Conservation (phyloP, 805 yeast genomes). For the Debaryomyces hansenii region DNA sequence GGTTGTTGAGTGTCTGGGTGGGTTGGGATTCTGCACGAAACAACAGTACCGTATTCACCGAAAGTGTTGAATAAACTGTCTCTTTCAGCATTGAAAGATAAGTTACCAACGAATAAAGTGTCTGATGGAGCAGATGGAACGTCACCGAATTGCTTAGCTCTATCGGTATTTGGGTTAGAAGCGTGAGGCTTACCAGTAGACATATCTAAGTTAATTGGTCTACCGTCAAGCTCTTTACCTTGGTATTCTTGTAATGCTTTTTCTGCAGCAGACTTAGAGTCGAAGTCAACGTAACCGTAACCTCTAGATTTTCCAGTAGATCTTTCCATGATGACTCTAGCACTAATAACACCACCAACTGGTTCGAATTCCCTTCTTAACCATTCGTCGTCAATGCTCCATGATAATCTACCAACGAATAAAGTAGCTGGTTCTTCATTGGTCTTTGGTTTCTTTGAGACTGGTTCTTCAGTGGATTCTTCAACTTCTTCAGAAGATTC, state of each 20-base stretch:
- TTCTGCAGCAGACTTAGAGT: conserved; percentile 72
- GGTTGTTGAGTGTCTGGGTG: conserved; percentile 99
- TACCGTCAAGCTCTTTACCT: conserved; percentile 95
- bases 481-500: conserved; percentile 28
- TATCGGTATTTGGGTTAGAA: conserved; percentile 57
- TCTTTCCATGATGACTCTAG: conserved; percentile 93
- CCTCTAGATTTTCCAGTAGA: conserved; percentile 93
- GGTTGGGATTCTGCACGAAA: conserved; percentile 93
- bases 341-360: conserved; percentile 76
- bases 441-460: conserved; percentile 56
- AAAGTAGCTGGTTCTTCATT: conserved; percentile 78
- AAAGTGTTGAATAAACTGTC: conserved; percentile 74
- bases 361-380: conserved; percentile 82
- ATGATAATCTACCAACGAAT: conserved; percentile 95
- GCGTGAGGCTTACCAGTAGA: conserved; percentile 80
- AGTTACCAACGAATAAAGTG: conserved; percentile 93
- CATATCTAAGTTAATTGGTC: conserved; percentile 92
- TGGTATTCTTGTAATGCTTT: conserved; percentile 82
- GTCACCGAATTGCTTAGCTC: conserved; percentile 91
- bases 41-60: conserved; percentile 74
- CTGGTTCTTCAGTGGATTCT: conserved; percentile 22
- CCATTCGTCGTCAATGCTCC: conserved; percentile 97
- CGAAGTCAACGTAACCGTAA: conserved; percentile 96
- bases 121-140: conserved; percentile 90
- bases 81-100: conserved; percentile 86